Evolutionary conservation across 495 filamentous ascomycete species (phyloP).

Genomic region (Podospora comata): DNA sequence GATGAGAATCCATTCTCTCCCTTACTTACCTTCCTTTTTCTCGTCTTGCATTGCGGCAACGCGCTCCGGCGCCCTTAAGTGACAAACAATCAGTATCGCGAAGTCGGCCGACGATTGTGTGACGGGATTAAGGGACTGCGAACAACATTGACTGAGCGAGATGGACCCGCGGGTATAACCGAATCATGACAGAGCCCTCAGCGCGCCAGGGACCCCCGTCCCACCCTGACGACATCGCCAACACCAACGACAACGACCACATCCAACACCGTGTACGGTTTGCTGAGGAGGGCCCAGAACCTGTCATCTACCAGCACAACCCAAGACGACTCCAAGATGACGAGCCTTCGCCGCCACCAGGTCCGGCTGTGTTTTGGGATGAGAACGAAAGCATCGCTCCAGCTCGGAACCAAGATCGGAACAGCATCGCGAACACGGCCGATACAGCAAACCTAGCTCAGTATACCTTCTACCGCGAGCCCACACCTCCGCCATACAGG

Average conservation of each 20-base stretch:
- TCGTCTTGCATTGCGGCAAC: conserved; percentile 4
- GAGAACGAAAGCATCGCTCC: conserved; percentile 9
- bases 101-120: conserved; percentile 5
- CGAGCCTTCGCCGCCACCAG: neutral
- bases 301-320: conserved; percentile 14
- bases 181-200: conserved; percentile 26
- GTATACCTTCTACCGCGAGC: conserved; percentile 41
- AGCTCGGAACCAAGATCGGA: conserved; percentile 18
- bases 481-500: conserved; percentile 30
- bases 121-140: neutral
- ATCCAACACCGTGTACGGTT: conserved; percentile 27
- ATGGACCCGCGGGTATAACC: conserved; percentile 28
- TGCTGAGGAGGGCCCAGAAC: conserved; percentile 23
- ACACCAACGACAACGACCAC: conserved; percentile 10
- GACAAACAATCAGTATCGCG: neutral
- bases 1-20: neutral
- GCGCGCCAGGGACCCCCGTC: conserved; percentile 26
- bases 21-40: conserved; percentile 4
- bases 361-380: conserved; percentile 35
- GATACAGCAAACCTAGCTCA: conserved; percentile 18
- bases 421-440: conserved; percentile 3
- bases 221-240: conserved; percentile 12
- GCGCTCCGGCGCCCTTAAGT: conserved; percentile 20
- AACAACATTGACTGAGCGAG: conserved; percentile 13
- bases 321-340: conserved; percentile 8